Percentiles rank a stretch among this genome's conserved stretches.
Conservation (phyloP, 257 asterid species). For the Capsicum pubescens region DNA sequence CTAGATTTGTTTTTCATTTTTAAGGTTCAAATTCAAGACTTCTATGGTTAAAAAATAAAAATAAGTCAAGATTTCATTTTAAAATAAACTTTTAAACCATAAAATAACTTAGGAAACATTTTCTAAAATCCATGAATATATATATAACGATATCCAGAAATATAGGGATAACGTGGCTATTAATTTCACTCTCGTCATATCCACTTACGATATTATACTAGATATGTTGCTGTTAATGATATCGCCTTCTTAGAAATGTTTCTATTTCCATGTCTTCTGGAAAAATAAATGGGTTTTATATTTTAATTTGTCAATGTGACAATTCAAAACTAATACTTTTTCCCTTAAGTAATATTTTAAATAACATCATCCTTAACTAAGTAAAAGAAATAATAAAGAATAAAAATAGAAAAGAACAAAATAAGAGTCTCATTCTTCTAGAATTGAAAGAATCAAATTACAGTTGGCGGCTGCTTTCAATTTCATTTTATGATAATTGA, state of each 20-base stretch:
- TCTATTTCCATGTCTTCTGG: not conserved
- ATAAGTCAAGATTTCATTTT: no score
- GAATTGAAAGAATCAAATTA: not conserved
- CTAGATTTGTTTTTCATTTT: not conserved
- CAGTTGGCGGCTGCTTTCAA: not conserved
- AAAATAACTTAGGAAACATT: no score
- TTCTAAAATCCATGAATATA: no score
- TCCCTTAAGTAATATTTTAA: not conserved
- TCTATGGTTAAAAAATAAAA: no score
- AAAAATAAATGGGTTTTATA: not conserved
- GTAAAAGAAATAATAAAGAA: not conserved
- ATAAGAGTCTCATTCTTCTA: not conserved
- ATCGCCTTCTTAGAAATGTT: not conserved
- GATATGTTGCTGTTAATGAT: no score
- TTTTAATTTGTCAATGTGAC: not conserved
- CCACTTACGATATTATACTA: no score
- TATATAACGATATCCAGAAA: no score
- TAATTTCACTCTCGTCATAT: no score
- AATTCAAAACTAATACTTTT: not conserved
- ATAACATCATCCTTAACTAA: not conserved
- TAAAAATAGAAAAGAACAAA: not conserved
- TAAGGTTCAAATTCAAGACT: no score
- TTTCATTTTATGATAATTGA: not conserved
- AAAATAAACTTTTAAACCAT: no score
- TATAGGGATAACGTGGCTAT: no score